Evolutionary conservation across 1,139 yeast genomes (phyloP), one percentile per base, ranked within the genome.

Genomic region (Debaryomycetaceae sp.): DNA sequence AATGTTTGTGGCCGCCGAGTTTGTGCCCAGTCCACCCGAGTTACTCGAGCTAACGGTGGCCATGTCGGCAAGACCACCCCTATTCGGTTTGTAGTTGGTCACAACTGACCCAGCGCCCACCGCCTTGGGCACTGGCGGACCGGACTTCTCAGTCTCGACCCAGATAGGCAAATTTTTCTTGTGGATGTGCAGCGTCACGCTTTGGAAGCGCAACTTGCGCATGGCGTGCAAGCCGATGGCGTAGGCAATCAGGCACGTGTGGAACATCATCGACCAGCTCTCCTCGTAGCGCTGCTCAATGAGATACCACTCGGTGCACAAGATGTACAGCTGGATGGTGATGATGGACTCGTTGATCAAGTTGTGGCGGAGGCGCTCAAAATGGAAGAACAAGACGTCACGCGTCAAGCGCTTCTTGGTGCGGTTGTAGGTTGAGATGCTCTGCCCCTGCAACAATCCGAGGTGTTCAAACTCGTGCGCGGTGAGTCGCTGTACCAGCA

Each of bases 161-260:
- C n/a, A n/a, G n/a, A 6, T 9, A 5, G 30, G 8, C 9, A 18
- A 6, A 6, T 10, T 12, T 13, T 14, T 27, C 17, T 16, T 12
- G 11, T 19, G 18, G 3, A 32, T 23, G 11, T 21, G 34, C 5
- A 18, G 13, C 23, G 49, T 30, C 16, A 47, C 51, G 22, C 39
- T 42, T 28, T 49, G 46, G 36, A 48, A 28, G 31, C 55, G 35
- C 37, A 54, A 46, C 30, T 51, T 54, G 7, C 62, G 59, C 46
- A 64, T 58, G 0, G 72, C 76, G 47, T 72, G 78, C 16, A 72
- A 49, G 0, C 78, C 78, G 34, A 72, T 59, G 1, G 76, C 61
- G 45, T 67, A 72, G 0, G 77, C 71, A 16, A 69, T 63, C 4
- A 70, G 56, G 39, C 75, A 63, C 12, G 71, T 61, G 41, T 65